Percentiles rank a stretch among this genome's conserved stretches.
These are phyloP conservation scores for Taxawa tesnikishii DNA, from an alignment of 2,329 filamentous ascomycete genomes.

Conservation along the genomic window DNA sequence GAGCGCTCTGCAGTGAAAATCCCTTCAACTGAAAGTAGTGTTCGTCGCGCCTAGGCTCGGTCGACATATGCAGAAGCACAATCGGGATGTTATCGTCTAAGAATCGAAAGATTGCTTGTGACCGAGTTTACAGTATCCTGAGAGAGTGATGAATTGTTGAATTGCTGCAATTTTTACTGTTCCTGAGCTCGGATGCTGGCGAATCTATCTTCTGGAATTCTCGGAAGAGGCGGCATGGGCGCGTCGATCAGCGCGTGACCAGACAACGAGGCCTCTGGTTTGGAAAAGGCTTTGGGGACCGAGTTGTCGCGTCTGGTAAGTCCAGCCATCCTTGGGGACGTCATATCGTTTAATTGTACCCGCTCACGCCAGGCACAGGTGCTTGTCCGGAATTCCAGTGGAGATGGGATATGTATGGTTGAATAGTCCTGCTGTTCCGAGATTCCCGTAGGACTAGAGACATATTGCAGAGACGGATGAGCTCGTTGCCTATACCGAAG, in stretches of 20 bases:
- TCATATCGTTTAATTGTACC: no score
- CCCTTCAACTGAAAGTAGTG: slow-evolving; percentile 20
- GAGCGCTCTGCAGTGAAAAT: no score
- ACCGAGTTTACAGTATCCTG: neutral
- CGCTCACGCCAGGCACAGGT: no score
- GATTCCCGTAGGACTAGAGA: no score
- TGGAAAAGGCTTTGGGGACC: slow-evolving; percentile 27
- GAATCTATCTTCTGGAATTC: no score
- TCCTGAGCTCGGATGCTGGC: no score
- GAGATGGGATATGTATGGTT: no score
- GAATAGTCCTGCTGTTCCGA: no score
- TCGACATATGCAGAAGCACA: slow-evolving; percentile 69
- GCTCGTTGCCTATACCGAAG: no score
- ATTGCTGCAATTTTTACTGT: slow-evolving; percentile 4
- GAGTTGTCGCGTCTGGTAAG: slow-evolving; percentile 23
- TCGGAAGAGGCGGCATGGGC: no score
- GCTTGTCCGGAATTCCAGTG: no score
- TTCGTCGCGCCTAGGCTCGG: slow-evolving; percentile 51
- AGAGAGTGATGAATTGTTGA: slow-evolving; percentile 1
- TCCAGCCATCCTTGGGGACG: slow-evolving; percentile 9
- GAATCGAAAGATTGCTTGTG: slow-evolving; percentile 9
- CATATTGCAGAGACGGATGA: no score
- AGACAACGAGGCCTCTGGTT: slow-evolving; percentile 26
- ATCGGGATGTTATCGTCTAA: slow-evolving; percentile 46
- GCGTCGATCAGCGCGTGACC: slow-evolving; percentile 1